A percentile compares a stretch with the other conserved stretches of the same genome.
Evolutionary conservation across 1,284 basidiomycete genomes (phyloP).

Genomic region (Leccinum subrobustum): DNA sequence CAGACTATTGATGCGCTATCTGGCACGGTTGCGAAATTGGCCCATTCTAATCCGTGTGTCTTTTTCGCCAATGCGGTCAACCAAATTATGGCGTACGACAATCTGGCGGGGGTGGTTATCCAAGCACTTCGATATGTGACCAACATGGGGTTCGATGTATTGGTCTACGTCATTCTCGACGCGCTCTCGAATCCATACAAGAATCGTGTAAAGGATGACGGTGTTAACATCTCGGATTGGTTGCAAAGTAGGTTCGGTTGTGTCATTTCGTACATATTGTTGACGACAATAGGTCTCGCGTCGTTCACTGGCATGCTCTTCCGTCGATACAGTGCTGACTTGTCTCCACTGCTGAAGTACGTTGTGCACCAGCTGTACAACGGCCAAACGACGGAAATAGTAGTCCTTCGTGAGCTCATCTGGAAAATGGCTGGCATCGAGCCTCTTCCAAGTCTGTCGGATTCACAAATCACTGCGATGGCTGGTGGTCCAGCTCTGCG

Average conservation of each 20-base stretch:
- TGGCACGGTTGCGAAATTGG: conserved; percentile 90
- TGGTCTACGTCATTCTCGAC: conserved; percentile 88
- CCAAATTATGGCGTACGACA: conserved; percentile 97
- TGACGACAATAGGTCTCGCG: conserved; percentile 65
- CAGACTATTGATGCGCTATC: conserved; percentile 81
- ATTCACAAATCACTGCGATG: conserved; percentile 86
- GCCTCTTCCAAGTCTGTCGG: conserved; percentile 84
- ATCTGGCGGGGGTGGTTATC: conserved; percentile 88
- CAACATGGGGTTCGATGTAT: conserved; percentile 91
- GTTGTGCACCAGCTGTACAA: conserved; percentile 88
- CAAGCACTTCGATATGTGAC: conserved; percentile 90
- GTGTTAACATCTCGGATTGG: conserved; percentile 91
- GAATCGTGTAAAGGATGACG: conserved; percentile 87
- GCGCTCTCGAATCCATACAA: conserved; percentile 85
- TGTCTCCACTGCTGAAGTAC: conserved; percentile 85
- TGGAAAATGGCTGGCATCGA: conserved; percentile 96
- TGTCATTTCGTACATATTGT: conserved; percentile 1
- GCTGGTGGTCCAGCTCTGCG: conserved; percentile 87
- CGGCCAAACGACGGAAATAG: conserved; percentile 84
- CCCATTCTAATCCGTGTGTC: conserved; percentile 91
- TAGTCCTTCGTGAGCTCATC: conserved; percentile 90
- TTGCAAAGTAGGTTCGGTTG: conserved; percentile 73
- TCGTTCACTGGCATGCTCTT: conserved; percentile 94
- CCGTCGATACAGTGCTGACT: conserved; percentile 81
- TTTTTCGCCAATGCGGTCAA: conserved; percentile 89